Conservation (phyloP, 2,329 filamentous ascomycete species). For the Ophiostoma australiae region DNA sequence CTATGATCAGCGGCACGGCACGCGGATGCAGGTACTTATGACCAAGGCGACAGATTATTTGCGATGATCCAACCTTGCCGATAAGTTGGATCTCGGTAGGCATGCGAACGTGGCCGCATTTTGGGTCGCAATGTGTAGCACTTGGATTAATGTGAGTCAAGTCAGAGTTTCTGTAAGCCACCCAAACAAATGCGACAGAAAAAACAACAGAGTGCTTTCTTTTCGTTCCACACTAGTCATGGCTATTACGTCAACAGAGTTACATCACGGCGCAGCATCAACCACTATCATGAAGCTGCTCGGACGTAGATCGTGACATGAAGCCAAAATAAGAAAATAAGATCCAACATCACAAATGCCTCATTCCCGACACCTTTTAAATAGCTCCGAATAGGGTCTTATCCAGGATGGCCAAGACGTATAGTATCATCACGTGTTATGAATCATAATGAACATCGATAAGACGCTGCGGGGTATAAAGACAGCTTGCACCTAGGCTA, state of each 20-base stretch:
- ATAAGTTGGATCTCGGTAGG: background rate
- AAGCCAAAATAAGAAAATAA: no score
- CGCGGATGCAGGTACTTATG: conserved; percentile 13
- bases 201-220: background rate
- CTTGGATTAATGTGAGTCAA: background rate
- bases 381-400: background rate
- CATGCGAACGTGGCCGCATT: background rate
- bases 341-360: background rate
- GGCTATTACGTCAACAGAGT: background rate
- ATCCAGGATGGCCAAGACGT: background rate
- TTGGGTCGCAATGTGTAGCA: background rate
- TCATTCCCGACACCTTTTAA: background rate
- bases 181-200: background rate
- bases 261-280: background rate
- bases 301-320: no score
- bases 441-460: background rate
- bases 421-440: conserved; percentile 5
- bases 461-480: background rate
- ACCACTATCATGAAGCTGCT: background rate
- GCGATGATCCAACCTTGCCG: background rate
- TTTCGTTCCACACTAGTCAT: background rate
- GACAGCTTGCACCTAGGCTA: background rate
- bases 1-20: background rate
- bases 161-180: background rate
- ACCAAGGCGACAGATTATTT: background rate